Evolutionary conservation across 2,329 filamentous ascomycete genomes (phyloP).

Genomic region (Ophiostoma montium): DNA sequence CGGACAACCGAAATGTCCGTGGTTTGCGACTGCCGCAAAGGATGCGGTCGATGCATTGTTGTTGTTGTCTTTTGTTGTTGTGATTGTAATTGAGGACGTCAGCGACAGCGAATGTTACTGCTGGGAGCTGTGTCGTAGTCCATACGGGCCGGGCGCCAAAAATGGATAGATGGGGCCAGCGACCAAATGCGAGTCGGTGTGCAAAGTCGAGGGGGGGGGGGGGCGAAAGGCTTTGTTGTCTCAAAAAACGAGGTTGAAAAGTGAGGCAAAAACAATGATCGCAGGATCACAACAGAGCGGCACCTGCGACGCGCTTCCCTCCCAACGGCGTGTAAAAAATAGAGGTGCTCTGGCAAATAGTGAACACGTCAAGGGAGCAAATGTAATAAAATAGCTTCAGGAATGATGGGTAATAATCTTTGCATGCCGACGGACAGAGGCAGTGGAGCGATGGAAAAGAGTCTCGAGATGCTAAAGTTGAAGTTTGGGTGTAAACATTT

Average conservation of each 20-base stretch:
- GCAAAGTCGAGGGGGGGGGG: neutral
- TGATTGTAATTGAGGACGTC: conserved; percentile 13
- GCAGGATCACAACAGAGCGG: conserved; percentile 2
- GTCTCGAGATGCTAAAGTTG: neutral
- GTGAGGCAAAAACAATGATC: conserved; percentile 3
- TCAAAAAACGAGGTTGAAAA: neutral
- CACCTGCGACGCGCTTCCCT: conserved; percentile 4
- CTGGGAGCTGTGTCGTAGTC: conserved; percentile 3
- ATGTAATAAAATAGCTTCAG: neutral
- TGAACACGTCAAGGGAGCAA: neutral
- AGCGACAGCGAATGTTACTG: conserved; percentile 15
- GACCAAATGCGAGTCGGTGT: neutral
- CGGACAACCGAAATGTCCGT: conserved; percentile 37
- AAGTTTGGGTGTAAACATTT: neutral
- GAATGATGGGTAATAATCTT: conserved; percentile 4
- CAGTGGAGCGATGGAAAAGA: neutral
- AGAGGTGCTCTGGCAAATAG: neutral
- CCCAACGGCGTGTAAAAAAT: neutral
- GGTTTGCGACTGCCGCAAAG: conserved; percentile 42
- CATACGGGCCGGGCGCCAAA: conserved; percentile 2
- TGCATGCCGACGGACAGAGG: conserved; percentile 10
- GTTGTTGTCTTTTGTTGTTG: neutral
- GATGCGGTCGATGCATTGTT: conserved; percentile 45
- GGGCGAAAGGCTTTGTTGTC: too few relatives aligned
- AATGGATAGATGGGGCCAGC: neutral